Evolutionary conservation across 768 basidiomycete genomes (phyloP).

Genomic region (Kwoniella shandongensis): DNA sequence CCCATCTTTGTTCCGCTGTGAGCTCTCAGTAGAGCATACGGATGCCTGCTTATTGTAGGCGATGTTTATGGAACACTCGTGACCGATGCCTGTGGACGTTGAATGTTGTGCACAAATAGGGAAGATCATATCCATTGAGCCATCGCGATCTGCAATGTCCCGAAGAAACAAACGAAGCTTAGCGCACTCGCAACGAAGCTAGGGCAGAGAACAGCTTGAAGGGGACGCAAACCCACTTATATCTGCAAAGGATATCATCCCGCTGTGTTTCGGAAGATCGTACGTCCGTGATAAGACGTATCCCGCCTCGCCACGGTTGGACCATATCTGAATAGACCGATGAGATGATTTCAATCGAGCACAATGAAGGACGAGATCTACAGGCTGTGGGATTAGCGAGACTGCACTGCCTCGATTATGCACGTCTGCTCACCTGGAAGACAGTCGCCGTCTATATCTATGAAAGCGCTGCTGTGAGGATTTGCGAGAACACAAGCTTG

Average conservation of each 20-base stretch:
- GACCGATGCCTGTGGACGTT: conserved; percentile 67
- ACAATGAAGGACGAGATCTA: conserved; percentile 89
- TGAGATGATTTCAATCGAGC: conserved; percentile 60
- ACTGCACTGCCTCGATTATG: neutral
- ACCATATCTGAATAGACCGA: conserved; percentile 84
- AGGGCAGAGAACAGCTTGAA: too few species aligned
- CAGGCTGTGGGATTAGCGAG: neutral
- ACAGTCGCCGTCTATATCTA: conserved; percentile 95
- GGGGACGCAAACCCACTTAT: too few species aligned
- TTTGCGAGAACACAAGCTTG: conserved; percentile 68
- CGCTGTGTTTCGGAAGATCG: conserved; percentile 70
- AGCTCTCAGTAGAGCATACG: conserved; percentile 66
- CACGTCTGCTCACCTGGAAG: conserved; percentile 67
- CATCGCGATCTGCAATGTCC: conserved; percentile 70
- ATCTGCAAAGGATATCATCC: conserved; percentile 83
- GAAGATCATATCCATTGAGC: conserved; percentile 93
- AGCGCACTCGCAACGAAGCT: neutral
- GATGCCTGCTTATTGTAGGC: conserved; percentile 89
- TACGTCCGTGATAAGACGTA: conserved; percentile 70
- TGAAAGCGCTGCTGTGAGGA: conserved; percentile 91
- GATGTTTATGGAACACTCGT: conserved; percentile 79
- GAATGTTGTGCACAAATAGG: conserved; percentile 77
- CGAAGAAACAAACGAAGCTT: too few species aligned
- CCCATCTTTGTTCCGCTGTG: conserved; percentile 59
- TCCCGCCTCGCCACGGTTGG: conserved; percentile 74